Evolutionary conservation across 208 protist species (phyloP), one percentile per base, ranked within the genome.

Genomic region (Crithidia expoeki): DNA sequence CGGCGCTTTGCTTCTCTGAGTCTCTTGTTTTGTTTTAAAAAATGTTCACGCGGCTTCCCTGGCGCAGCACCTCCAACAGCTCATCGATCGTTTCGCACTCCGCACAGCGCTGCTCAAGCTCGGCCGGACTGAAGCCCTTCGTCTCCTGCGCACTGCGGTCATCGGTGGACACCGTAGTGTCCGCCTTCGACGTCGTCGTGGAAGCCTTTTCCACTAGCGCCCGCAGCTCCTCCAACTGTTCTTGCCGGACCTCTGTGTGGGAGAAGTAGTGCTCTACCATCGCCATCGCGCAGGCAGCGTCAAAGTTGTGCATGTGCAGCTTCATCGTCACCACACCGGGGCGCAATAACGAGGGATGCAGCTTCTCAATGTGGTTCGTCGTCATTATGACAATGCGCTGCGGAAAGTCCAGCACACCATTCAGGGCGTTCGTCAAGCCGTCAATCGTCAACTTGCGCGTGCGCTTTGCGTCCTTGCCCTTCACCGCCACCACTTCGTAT

Each of bases 321-420:
- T 93, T 91, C 81, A 97, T 89, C 62, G 96, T 97, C 63, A 97
- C 74, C 55, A 97, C 84, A 14, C 96, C 96, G 14, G 92, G 92
- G 28, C 89, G 78, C 19, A 95, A 56, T n/a, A 98, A 66, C 4
- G 92, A 88, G 7, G 86, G 80, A 63, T 96, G 80, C 9, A 98
- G 81, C 52, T 87, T 78, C 33, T 98, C 94, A 30, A 95, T 79
- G 75, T 97, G 93, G 75, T 98, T 98, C n/a, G 94, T 98, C 5
- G 96, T 98, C 89, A 98, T 95, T 27, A 98, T 79, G 30, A 98
- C 74, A 25, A 98, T 91, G 23, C 93, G 84, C 44, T 90, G 88
- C 6, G 98, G 96, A 16, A 84, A 67, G 59, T 94, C 84, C 3
- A 94, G 80, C 28, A 99, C 82, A 33, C 98, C 97, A 42, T 95